phyloP scores from a whole-genome alignment of 139 green algal species.

The Closterium sp. region DNA sequence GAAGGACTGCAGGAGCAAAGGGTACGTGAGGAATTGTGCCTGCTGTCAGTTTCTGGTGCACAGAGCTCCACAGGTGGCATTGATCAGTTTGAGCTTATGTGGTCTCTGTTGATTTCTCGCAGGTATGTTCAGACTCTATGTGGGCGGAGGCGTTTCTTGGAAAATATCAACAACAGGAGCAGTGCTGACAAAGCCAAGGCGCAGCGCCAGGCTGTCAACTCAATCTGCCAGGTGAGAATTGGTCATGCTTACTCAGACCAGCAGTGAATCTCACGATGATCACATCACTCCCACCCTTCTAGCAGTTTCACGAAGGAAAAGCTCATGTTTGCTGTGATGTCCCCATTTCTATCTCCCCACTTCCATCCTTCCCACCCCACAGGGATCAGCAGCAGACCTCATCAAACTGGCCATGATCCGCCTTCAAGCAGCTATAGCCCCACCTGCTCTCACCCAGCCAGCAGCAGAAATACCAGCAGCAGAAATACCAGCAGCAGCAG shows the following conservation, averaged over 20 bases:
- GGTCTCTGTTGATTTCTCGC: background rate
- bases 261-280: too few relatives aligned
- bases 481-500: background rate
- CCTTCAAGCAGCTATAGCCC: conserved; percentile 28
- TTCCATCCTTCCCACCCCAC: background rate
- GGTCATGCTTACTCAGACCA: background rate
- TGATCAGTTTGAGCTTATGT: background rate
- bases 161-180: conserved; percentile 35
- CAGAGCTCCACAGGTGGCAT: background rate
- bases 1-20: conserved; percentile 47
- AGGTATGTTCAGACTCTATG: conserved; percentile 33
- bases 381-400: conserved; percentile 45
- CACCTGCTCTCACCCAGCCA: background rate
- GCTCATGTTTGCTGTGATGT: too few relatives aligned
- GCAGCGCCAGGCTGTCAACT: conserved; percentile 37
- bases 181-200: conserved; percentile 14
- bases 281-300: too few relatives aligned
- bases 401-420: conserved; percentile 45
- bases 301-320: too few relatives aligned
- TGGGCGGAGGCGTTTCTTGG: conserved; percentile 35
- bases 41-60: background rate
- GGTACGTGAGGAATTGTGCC: conserved; percentile 5
- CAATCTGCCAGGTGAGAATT: conserved; percentile 40
- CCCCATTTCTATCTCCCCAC: too few relatives aligned
- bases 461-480: background rate